Conservation (phyloP, 2,329 filamentous ascomycete genomes). For the Apiospora arundinis region DNA sequence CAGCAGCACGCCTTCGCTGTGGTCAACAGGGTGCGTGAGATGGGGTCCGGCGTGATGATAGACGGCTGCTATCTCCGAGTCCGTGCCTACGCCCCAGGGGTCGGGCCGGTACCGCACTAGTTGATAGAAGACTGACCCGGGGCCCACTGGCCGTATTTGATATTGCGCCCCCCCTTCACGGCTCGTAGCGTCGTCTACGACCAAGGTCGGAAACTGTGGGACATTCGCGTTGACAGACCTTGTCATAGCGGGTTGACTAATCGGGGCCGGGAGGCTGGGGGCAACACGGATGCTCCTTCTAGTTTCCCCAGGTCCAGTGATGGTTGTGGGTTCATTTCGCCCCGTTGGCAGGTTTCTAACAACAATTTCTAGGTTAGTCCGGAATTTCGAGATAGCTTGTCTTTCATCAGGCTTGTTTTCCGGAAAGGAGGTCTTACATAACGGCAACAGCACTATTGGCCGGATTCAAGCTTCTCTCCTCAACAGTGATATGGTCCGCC, state of each 20-base stretch:
- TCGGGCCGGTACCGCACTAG: not conserved
- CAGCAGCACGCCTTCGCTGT: constrained; percentile 28
- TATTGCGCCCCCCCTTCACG: not conserved
- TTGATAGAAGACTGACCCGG: not conserved
- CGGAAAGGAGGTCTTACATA: not conserved
- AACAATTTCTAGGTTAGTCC: not conserved
- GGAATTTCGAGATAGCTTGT: too few species aligned
- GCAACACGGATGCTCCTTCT: not conserved
- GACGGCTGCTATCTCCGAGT: constrained; percentile 25
- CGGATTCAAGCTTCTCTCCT: not conserved
- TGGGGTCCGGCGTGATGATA: constrained; percentile 30
- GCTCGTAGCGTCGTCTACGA: not conserved
- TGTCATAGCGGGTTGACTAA: too few species aligned
- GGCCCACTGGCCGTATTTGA: not conserved
- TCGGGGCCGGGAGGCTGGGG: too few species aligned
- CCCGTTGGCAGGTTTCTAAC: not conserved
- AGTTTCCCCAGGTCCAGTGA: not conserved
- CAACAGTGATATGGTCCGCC: constrained; percentile 18
- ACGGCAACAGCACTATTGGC: not conserved
- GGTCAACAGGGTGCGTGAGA: constrained; percentile 23
- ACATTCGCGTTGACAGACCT: not conserved
- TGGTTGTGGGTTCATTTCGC: not conserved
- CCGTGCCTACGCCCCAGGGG: not conserved
- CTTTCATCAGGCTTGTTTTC: too few species aligned
- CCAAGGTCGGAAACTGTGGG: not conserved